Conservation (phyloP, 208 protist genomes). For the Vickermania spadyakhi region DNA sequence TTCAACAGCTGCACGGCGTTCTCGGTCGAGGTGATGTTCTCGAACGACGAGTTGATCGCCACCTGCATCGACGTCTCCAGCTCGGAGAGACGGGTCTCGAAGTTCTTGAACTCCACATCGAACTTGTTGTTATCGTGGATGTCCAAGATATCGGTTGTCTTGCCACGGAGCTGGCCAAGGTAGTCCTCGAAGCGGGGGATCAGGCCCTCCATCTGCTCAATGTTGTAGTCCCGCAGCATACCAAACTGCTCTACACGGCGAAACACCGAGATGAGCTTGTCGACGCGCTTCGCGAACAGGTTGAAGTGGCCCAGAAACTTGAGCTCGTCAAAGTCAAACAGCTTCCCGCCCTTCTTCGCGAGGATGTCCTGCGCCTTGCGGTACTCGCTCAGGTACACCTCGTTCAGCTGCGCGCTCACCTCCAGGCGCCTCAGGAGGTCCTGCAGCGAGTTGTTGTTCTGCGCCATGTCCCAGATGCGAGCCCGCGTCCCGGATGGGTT, state of each 20-base stretch:
- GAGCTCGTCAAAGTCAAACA: slow-evolving; percentile 93
- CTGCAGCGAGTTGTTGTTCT: slow-evolving; percentile 54
- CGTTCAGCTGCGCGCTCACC: slow-evolving; percentile 86
- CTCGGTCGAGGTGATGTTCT: slow-evolving; percentile 93
- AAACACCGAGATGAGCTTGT: slow-evolving; percentile 96
- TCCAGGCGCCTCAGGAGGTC: slow-evolving; percentile 80
- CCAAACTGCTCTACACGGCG: slow-evolving; percentile 94
- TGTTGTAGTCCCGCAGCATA: slow-evolving; percentile 86
- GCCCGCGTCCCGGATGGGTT: slow-evolving; percentile 75
- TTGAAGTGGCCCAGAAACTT: slow-evolving; percentile 97
- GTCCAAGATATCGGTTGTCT: slow-evolving; percentile 93
- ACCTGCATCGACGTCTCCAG: slow-evolving; percentile 93
- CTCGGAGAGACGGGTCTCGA: slow-evolving; percentile 90
- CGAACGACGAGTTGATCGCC: slow-evolving; percentile 94
- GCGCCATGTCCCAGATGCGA: slow-evolving; percentile 90
- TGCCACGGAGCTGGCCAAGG: slow-evolving; percentile 85
- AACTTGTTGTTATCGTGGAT: slow-evolving; percentile 92
- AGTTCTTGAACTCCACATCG: slow-evolving; percentile 94
- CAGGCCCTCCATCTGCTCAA: slow-evolving; percentile 93
- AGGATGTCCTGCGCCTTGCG: slow-evolving; percentile 85
- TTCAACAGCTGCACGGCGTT: slow-evolving; percentile 88
- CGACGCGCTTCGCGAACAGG: slow-evolving; percentile 94
- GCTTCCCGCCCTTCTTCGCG: slow-evolving; percentile 51
- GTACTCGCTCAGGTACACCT: slow-evolving; percentile 92
- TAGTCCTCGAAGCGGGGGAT: slow-evolving; percentile 91